Evolutionary conservation across 2,329 filamentous ascomycete species (phyloP).

Genomic region (Penicillium freii): DNA sequence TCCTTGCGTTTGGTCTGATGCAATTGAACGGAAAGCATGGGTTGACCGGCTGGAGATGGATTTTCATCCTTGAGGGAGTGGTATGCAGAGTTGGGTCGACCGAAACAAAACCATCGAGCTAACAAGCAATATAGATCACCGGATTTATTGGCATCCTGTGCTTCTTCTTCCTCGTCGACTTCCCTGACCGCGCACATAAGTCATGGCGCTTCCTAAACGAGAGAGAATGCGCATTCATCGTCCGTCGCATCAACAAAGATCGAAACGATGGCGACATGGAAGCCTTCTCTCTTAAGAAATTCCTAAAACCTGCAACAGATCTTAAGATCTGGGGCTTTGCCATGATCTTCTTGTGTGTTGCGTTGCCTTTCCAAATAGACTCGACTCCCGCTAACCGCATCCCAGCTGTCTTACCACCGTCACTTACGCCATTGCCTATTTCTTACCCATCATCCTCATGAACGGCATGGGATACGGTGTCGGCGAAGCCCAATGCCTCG

Average conservation of each 20-base stretch:
- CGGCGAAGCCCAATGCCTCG: constrained; percentile 65
- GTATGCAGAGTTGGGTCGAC: constrained; percentile 14
- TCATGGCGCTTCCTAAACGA: constrained; percentile 37
- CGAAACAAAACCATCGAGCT: neutral
- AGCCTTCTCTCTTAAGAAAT: constrained; percentile 49
- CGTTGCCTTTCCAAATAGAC: constrained; percentile 4
- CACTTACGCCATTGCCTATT: constrained; percentile 76
- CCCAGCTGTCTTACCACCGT: constrained; percentile 68
- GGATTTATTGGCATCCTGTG: constrained; percentile 29
- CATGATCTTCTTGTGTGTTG: constrained; percentile 47
- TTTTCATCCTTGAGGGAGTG: constrained; percentile 55
- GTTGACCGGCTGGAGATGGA: constrained; percentile 53
- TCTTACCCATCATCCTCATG: constrained; percentile 70
- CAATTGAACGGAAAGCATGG: constrained; percentile 45
- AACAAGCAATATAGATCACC: constrained; percentile 23
- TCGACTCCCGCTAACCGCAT: neutral
- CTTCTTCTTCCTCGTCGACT: constrained; percentile 40
- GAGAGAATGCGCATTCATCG: constrained; percentile 49
- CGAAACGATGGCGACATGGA: constrained; percentile 52
- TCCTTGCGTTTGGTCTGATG: constrained; percentile 45
- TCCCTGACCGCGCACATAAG: constrained; percentile 34
- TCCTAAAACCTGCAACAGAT: constrained; percentile 49
- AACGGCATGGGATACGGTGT: constrained; percentile 63
- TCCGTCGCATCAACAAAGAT: constrained; percentile 53
- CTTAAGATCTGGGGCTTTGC: constrained; percentile 57